Evolutionary conservation across 495 filamentous ascomycete genomes (phyloP).

Genomic region (Penicillium cinerascens): DNA sequence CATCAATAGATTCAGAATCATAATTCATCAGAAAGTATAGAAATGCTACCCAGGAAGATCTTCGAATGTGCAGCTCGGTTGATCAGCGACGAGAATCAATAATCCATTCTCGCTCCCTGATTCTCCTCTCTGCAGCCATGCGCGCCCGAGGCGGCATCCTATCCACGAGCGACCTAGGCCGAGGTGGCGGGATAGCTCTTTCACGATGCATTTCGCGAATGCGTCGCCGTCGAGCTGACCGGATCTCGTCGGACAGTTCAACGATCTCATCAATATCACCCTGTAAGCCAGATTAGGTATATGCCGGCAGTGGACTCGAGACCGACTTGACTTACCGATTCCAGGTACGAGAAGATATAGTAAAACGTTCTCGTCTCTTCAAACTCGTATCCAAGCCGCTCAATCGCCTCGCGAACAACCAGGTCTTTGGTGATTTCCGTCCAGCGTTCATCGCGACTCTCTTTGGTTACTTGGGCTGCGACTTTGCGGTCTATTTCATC

Average conservation of each 20-base stretch:
- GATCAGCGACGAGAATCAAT: conserved; percentile 6
- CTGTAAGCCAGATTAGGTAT: conserved; percentile 41
- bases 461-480: conserved; percentile 41
- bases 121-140: conserved; percentile 7
- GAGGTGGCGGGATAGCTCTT: conserved; percentile 45
- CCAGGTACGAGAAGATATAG: conserved; percentile 88
- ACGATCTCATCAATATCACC: conserved; percentile 84
- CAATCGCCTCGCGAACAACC: conserved; percentile 82
- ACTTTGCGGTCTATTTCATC: conserved; percentile 28
- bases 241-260: conserved; percentile 77
- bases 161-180: conserved; percentile 6
- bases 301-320: neutral
- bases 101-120: conserved; percentile 27
- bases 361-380: conserved; percentile 89
- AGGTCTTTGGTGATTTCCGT: conserved; percentile 96
- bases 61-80: neutral
- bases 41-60: neutral
- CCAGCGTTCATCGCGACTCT: conserved; percentile 70
- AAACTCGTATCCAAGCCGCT: conserved; percentile 78
- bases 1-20: neutral
- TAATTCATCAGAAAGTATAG: too few relatives aligned
- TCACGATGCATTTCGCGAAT: conserved; percentile 81
- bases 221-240: conserved; percentile 67
- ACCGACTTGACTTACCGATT: conserved; percentile 61
- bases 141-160: conserved; percentile 16